Percentiles rank a stretch among this genome's conserved stretches.
Conservation (phyloP, 495 filamentous ascomycete species). For the Xylona heveae region DNA sequence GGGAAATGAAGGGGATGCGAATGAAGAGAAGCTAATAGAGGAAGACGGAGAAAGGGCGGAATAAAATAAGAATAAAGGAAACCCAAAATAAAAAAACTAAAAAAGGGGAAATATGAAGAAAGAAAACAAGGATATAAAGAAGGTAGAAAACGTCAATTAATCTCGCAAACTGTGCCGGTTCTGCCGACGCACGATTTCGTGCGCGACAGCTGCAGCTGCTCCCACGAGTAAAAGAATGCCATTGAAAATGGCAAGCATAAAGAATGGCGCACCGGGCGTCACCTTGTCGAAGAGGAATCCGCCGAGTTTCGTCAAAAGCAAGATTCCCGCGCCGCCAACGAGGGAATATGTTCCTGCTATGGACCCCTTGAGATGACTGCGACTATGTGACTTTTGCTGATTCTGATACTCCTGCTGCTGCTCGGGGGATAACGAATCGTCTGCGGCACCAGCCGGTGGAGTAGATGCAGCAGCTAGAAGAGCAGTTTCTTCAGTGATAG, state of each 20-base stretch:
- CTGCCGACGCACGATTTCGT: too few relatives aligned
- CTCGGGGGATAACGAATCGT: too few relatives aligned
- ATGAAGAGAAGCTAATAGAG: neutral
- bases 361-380: slow-evolving; percentile 55
- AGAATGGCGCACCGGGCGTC: slow-evolving; percentile 61
- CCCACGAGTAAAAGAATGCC: slow-evolving; percentile 39
- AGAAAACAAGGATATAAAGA: too few relatives aligned
- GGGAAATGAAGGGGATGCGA: neutral
- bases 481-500: too few relatives aligned
- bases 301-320: slow-evolving; percentile 83
- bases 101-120: too few relatives aligned
- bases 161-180: too few relatives aligned
- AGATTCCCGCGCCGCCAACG: slow-evolving; percentile 74
- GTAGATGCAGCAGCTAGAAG: neutral
- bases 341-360: slow-evolving; percentile 89
- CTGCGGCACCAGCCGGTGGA: neutral
- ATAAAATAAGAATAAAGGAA: slow-evolving; percentile 4
- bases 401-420: too few relatives aligned
- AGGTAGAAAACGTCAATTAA: too few relatives aligned
- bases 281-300: slow-evolving; percentile 59
- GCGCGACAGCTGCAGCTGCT: slow-evolving; percentile 15
- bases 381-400: slow-evolving; percentile 5
- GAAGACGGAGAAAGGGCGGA: slow-evolving; percentile 4
- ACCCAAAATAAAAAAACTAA: too few relatives aligned
- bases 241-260: slow-evolving; percentile 81